phyloP scores from a whole-genome alignment of 495 filamentous ascomycete species.

The Stereocaulon alpinum region DNA sequence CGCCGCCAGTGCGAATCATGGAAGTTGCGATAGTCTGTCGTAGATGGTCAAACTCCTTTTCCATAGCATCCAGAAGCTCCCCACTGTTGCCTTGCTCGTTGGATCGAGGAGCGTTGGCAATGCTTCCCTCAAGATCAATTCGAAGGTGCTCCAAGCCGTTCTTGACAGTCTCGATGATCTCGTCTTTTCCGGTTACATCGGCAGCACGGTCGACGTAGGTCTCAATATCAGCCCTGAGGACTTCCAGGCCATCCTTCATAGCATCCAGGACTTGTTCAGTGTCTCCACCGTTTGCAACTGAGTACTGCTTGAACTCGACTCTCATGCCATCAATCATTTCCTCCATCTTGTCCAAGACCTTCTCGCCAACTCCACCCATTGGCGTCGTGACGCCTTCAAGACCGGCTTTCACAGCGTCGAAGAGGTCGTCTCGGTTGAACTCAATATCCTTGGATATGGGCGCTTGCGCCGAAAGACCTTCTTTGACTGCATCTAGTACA shows the following conservation, averaged over 20 bases:
- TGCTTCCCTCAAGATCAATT: conserved; percentile 56
- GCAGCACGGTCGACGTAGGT: conserved; percentile 60
- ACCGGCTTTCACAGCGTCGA: conserved; percentile 53
- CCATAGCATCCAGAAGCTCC: conserved; percentile 59
- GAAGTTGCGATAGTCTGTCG: conserved; percentile 51
- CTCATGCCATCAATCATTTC: conserved; percentile 67
- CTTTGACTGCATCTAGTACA: conserved; percentile 46
- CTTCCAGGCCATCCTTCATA: conserved; percentile 74
- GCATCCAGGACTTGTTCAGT: conserved; percentile 76
- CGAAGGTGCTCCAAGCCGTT: conserved; percentile 62
- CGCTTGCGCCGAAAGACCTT: conserved; percentile 43
- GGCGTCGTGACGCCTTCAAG: conserved; percentile 42
- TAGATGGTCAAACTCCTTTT: conserved; percentile 60
- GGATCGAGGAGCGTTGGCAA: conserved; percentile 36
- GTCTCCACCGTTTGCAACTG: conserved; percentile 60
- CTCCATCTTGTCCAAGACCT: conserved; percentile 63
- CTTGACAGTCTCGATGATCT: conserved; percentile 66
- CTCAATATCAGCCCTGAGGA: conserved; percentile 70
- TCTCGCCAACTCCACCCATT: conserved; percentile 44
- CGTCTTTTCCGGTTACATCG: conserved; percentile 59
- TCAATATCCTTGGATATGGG: conserved; percentile 46
- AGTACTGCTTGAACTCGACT: conserved; percentile 63
- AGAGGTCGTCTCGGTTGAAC: conserved; percentile 52
- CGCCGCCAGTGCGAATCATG: conserved; percentile 40
- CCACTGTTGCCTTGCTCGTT: conserved; percentile 35